Percentiles rank a stretch among this genome's conserved stretches.
Conservation (phyloP, 164 flowering plant genomes). For the Chloranthus sessilifolius region DNA sequence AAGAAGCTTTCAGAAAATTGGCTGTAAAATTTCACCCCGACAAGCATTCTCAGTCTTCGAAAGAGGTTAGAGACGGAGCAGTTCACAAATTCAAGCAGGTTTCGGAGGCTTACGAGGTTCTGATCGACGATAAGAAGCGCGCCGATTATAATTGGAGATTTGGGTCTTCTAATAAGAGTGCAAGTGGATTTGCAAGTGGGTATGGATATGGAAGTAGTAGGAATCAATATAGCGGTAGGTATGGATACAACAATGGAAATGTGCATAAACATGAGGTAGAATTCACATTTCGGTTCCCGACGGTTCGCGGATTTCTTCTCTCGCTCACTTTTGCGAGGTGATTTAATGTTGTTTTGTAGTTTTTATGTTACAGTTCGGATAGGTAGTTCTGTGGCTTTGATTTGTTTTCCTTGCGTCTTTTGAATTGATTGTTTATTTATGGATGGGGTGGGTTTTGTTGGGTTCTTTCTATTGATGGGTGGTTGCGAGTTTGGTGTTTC, state of each 20-base stretch:
- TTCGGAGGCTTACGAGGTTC: slow-evolving; percentile 80
- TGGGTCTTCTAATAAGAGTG: slow-evolving; percentile 1
- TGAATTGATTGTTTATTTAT: not conserved
- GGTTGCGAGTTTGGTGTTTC: not conserved
- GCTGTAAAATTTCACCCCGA: slow-evolving; percentile 84
- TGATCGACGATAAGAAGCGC: slow-evolving; percentile 64
- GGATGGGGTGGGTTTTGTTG: not conserved
- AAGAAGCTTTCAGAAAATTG: slow-evolving; percentile 62
- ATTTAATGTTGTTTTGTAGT: not conserved
- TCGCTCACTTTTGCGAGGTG: slow-evolving; percentile 65
- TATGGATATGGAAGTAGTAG: slow-evolving; percentile 9
- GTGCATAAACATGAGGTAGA: slow-evolving; percentile 26
- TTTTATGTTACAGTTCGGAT: not conserved
- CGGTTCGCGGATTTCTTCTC: slow-evolving; percentile 52
- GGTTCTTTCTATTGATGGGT: not conserved
- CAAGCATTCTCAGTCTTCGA: slow-evolving; percentile 61
- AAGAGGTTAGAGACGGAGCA: slow-evolving; percentile 38
- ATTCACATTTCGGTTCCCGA: slow-evolving; percentile 30
- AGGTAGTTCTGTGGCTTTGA: not conserved
- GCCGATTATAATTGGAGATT: slow-evolving; percentile 40
- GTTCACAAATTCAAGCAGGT: slow-evolving; percentile 59
- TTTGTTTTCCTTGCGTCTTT: not conserved
- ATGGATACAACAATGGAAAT: slow-evolving; percentile 3
- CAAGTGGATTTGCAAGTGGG: not conserved
- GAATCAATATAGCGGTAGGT: slow-evolving; percentile 11